Base-by-base conservation (phyloP, 345 rosid genomes). In the Populus nigra region DNA sequence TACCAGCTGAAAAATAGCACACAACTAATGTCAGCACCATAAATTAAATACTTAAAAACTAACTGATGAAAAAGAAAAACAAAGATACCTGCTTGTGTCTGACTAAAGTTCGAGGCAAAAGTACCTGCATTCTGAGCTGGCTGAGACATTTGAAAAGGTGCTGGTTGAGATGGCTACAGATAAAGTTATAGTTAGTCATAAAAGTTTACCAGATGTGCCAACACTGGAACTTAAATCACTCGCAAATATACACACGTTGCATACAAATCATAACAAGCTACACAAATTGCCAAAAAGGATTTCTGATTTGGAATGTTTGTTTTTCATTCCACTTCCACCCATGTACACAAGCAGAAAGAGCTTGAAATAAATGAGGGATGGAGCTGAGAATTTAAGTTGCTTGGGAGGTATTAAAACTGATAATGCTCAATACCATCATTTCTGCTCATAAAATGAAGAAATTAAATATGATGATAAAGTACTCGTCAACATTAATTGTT, bases 21-120 rank as follows among this genome's bases (percentile, higher is more conserved):
- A 27, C 23, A 82, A 75, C 39, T 70, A 55, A 65, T 45, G 45
- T 73, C 47, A 67, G 82, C 41, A 76, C 7, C 43, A 57, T 61
- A 36, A 57, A 27, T 31, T 68, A 10, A 57, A 78, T 77, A 55
- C 25, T 31, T 74, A 55, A 43, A 35, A 31, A 68, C 20, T 47
- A 29, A 65, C 59, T 71, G 5, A 29, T 13, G 22, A 50, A 71
- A n/a, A 45, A 47, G 25, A 66, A 23, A 43, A 66, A 45, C 15
- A 43, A 11, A 43, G 15, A 38, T 78, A 93, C 94, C 96, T 85
- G 85, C 22, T 82, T 85, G 94, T 5, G 87, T 67, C 85, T 83
- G 93, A 78, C 90, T 87, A 20, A 77, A 83, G 84, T 89, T 90
- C 80, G 91, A 86, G 72, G 76, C 63, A 84, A 89, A 88, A 81